phyloP scores from a whole-genome alignment of 805 yeast genomes.

The Starmerella riodocensis region DNA sequence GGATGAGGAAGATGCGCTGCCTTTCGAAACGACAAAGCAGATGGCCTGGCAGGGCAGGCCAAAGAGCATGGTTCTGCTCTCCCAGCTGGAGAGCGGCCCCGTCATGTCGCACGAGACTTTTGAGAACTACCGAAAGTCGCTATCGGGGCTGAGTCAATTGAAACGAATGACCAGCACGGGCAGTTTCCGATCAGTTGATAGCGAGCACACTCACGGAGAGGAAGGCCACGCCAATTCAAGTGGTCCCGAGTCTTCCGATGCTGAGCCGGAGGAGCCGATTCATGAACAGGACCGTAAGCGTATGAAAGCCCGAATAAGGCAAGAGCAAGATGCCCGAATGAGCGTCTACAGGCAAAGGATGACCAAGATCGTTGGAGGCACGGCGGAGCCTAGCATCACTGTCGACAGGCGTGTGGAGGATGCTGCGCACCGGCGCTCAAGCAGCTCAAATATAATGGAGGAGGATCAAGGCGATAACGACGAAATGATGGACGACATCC shows the following conservation, averaged over 20 bases:
- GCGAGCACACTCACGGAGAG: constrained; percentile 26
- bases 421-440: not conserved
- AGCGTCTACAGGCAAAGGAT: constrained; percentile 32
- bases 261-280: constrained; percentile 24
- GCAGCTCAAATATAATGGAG: constrained; percentile 13
- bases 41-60: constrained; percentile 18
- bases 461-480: constrained; percentile 28
- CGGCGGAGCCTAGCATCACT: not conserved
- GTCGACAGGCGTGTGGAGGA: too few relatives aligned
- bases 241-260: too few relatives aligned
- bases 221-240: constrained; percentile 33
- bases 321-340: constrained; percentile 30
- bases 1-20: constrained; percentile 21
- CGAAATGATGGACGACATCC: constrained; percentile 31
- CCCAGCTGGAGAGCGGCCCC: constrained; percentile 14
- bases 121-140: constrained; percentile 21
- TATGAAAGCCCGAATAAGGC: constrained; percentile 20
- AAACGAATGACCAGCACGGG: constrained; percentile 11
- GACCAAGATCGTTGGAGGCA: constrained; percentile 28
- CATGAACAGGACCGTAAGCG: constrained; percentile 17
- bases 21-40: constrained; percentile 21
- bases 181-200: not conserved
- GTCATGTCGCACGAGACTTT: constrained; percentile 22
- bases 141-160: constrained; percentile 13
- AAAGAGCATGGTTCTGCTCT: constrained; percentile 9